Base-by-base conservation (phyloP, 169 alveolate genomes). In the Plasmodium gonderi region DNA sequence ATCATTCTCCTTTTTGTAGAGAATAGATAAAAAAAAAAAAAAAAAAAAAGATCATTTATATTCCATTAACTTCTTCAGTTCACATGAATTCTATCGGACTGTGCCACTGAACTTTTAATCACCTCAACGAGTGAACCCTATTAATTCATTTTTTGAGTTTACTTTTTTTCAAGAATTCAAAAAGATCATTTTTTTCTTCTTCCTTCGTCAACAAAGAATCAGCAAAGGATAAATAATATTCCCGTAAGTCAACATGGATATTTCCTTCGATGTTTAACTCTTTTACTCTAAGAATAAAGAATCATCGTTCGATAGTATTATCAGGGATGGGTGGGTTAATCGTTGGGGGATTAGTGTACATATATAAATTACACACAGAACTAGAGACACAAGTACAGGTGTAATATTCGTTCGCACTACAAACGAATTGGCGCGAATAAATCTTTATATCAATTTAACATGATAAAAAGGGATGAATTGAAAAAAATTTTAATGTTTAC, bases 101-200 rank as follows among this genome's bases (percentile, higher is more conserved):
- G n/a, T 36, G 36, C 2, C 72, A 60, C 17, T 29, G n/a, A 31
- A 36, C 40, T 60, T 36, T 36, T 7, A 29, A 60, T 17, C 9
- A 20, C 31, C 72, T 8, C 72, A 60, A 29, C 72, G 72, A 29
- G 0, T 0, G 23, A 60, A 29, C 40, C 40, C 12, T 60, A 36
- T 36, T n/a, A n/a, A 20, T 36, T 60, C n/a, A 60, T 60, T 60
- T 60, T 60, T 23, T 8, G 72, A 8, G 12, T 9, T 33, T 82
- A 82, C 92, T 82, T 82, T 82, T 82, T 82, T 82, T 82, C 77
- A 82, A 82, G 29, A 82, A 82, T 72, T 82, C 92, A 33, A 82
- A 82, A 2, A 82, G 38, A 33, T 82, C 92, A 31, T 82, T 82
- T 47, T 82, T 82, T 49, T 82, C 92, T 36, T 82, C 92, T 49